phyloP scores from a whole-genome alignment of 352 stramenopile species.

The Phytophthora idaei region DNA sequence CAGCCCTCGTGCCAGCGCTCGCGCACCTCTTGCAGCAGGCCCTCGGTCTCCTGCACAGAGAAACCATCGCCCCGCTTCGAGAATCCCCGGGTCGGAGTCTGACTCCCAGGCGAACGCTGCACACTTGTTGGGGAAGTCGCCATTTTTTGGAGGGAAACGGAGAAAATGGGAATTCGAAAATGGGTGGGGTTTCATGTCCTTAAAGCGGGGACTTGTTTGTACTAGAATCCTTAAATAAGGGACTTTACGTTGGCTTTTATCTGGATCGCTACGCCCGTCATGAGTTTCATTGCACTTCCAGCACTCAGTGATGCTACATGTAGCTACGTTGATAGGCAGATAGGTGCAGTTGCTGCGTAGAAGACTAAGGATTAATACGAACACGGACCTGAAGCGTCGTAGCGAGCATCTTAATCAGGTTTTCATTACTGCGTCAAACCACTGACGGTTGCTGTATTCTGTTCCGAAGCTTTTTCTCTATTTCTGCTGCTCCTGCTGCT shows the following conservation, averaged over 20 bases:
- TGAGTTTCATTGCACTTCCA: no score
- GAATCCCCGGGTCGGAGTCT: conserved; percentile 17
- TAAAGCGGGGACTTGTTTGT: not conserved
- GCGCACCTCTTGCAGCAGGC: conserved; percentile 32
- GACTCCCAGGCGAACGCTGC: conserved; percentile 14
- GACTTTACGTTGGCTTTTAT: not conserved
- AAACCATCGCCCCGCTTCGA: conserved; percentile 42
- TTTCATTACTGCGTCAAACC: conserved; percentile 12
- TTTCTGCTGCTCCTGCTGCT: conserved; percentile 78
- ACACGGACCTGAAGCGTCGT: conserved; percentile 3
- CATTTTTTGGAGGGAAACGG: conserved; percentile 35
- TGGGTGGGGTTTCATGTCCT: not conserved
- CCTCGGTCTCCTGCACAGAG: conserved; percentile 38
- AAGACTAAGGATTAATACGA: conserved; percentile 4
- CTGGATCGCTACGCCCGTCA: not conserved
- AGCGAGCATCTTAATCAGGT: conserved; percentile 9
- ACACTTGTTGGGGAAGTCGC: conserved; percentile 21
- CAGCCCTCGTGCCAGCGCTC: conserved; percentile 42
- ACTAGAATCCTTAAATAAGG: not conserved
- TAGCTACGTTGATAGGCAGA: no score
- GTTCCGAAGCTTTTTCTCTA: conserved; percentile 23
- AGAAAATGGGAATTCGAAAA: conserved; percentile 28
- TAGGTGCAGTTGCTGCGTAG: not conserved
- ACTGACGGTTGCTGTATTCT: not conserved
- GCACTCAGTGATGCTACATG: no score